Evolutionary conservation across 345 rosid species (phyloP).

Genomic region (Aquilaria malaccensis): DNA sequence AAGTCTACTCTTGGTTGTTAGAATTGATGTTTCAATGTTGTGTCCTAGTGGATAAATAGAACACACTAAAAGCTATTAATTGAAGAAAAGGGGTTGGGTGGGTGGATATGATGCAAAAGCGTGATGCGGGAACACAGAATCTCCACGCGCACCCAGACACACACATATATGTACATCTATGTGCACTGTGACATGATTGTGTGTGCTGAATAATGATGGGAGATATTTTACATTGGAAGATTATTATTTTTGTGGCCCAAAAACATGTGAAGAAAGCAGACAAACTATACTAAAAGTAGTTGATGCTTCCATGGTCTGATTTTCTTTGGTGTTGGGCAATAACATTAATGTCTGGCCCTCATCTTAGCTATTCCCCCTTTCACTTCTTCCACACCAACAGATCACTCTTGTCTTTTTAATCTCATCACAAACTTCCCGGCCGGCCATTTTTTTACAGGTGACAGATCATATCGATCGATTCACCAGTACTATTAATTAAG

Average conservation of each 20-base stretch:
- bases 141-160: no score
- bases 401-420: not conserved
- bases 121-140: no score
- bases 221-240: constrained; percentile 21
- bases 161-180: not conserved
- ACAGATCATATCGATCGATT: not conserved
- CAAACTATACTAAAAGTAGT: constrained; percentile 26
- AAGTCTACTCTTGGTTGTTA: no score
- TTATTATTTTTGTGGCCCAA: constrained; percentile 28
- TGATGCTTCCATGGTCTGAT: constrained; percentile 13
- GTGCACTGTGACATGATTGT: not conserved
- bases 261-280: constrained; percentile 22
- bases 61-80: no score
- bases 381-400: constrained; percentile 1
- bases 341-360: constrained; percentile 7
- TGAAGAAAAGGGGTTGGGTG: no score
- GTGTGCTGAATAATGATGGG: not conserved
- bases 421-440: not conserved
- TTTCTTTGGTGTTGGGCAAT: constrained; percentile 8
- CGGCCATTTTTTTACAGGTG: not conserved
- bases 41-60: no score
- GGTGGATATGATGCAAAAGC: no score
- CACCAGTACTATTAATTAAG: constrained; percentile 5
- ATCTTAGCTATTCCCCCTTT: not conserved
- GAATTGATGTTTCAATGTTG: no score